Evolutionary conservation across 2,329 filamentous ascomycete genomes (phyloP), one percentile per base, ranked within the genome.

Genomic region (Colletotrichum tofieldiae): DNA sequence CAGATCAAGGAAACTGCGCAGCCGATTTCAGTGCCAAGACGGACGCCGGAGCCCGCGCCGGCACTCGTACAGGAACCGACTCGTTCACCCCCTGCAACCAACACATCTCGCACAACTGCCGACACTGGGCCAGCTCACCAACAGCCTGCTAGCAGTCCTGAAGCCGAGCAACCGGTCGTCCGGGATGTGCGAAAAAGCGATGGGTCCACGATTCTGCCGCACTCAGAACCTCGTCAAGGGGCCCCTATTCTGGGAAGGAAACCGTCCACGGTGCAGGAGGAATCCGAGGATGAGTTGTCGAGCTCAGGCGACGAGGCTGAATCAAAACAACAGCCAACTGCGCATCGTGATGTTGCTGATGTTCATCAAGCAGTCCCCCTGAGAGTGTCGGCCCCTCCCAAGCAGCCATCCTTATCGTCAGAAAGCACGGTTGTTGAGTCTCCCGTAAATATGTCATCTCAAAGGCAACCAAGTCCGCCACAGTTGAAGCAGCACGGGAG

Each of bases 251-350:
- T 81, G 20, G 75, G 68, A 39, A 84, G 85, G 74, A 82, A 84
- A 68, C 83, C 85, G 16, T 86, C 85, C 4, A 79, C 84, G 16
- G 84, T 87, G 1, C 80, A 79, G 18, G 87, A 90, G 71, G 83
- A 86, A 62, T 78, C 82, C 47, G 84, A 85, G 29, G 84, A 86
- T 59, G 82, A 85, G 43, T 75, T 80, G 47, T 76, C 78, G 41
- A 62, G 75, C 18, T 73, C 67, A 18, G 61, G 72, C 20, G 55
- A 73, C 18, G 63, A 75, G 51, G 41, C n/a, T 23, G 51, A 45
- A 43, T 20, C 18, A 12, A 9, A 9, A 18, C 16, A 66, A 51
- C n/a, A 54, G n/a, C 71, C 72, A 12, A 55, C 61, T 32, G 62
- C 23, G 29, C 12, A 69, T 54, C 35, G 76, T 75, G 63, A 41